Conservation (phyloP, 176 grass and related monocot species). For the Otatea glauca region DNA sequence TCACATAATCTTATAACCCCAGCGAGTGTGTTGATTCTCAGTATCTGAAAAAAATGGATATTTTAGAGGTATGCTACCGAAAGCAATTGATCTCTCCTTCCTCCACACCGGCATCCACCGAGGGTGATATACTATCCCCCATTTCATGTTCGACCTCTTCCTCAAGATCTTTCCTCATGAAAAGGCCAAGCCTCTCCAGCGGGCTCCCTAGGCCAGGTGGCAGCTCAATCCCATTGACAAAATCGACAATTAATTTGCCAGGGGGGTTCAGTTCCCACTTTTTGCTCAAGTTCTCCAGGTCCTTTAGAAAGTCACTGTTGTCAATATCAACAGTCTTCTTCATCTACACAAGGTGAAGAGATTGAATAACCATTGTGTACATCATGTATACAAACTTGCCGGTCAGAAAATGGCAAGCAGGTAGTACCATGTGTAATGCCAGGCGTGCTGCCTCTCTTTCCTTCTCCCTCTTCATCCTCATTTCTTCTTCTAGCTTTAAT, state of each 20-base stretch:
- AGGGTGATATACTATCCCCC: conserved; percentile 47
- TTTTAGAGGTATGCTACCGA: conserved; percentile 28
- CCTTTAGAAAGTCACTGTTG: conserved; percentile 70
- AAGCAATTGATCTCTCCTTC: conserved; percentile 66
- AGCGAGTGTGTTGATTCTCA: conserved; percentile 11
- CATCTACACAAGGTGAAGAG: conserved; percentile 56
- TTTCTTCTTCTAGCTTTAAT: conserved; percentile 66
- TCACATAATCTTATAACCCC: conserved; percentile 11
- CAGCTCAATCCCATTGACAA: conserved; percentile 53
- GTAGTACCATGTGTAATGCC: conserved; percentile 67
- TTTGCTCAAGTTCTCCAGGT: conserved; percentile 59
- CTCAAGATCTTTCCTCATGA: conserved; percentile 69
- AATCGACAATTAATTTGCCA: conserved; percentile 47
- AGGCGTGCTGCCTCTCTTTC: conserved; percentile 83
- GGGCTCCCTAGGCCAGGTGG: conserved; percentile 54
- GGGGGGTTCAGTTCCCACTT: conserved; percentile 43
- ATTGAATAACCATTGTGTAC: conserved; percentile 14
- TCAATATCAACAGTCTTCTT: conserved; percentile 93
- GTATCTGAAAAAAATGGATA: neutral
- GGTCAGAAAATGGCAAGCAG: conserved; percentile 10
- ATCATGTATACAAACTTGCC: conserved; percentile 33
- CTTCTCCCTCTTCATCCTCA: conserved; percentile 60
- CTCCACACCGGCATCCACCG: conserved; percentile 49
- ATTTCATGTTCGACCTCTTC: conserved; percentile 60
- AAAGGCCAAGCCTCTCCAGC: conserved; percentile 72